These are phyloP conservation scores for Ganoderma resinaceum DNA, from an alignment of 1,284 basidiomycete genomes.

Conservation along the genomic window DNA sequence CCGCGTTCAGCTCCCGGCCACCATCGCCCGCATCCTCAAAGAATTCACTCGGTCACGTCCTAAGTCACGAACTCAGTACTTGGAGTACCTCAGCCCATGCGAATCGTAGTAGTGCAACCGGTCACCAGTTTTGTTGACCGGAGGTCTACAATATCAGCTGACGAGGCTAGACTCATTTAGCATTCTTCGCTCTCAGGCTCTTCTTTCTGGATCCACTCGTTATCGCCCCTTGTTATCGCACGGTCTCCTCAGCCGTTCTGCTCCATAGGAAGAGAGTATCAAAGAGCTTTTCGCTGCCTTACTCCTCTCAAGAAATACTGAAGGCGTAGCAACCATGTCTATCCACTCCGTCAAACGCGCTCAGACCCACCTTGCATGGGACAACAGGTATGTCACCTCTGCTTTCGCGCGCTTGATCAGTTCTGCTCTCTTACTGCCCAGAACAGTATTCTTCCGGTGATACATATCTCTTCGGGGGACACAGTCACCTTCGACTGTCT, in stretches of 20 bases:
- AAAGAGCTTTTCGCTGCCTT: not conserved
- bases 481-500: conserved; percentile 65
- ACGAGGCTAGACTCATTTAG: not conserved
- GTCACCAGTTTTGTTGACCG: not conserved
- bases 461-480: conserved; percentile 58
- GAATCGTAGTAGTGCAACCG: not conserved
- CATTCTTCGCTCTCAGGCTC: not conserved
- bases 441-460: conserved; percentile 55
- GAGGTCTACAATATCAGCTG: not conserved
- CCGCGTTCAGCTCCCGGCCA: too few species aligned
- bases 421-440: not conserved
- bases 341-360: conserved; percentile 59
- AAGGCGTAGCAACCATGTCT: conserved; percentile 44
- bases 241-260: not conserved
- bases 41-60: not conserved
- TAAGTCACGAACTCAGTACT: too few species aligned
- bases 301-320: not conserved
- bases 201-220: not conserved
- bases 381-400: conserved; percentile 54
- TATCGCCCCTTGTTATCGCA: not conserved
- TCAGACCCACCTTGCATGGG: conserved; percentile 62
- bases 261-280: too few species aligned
- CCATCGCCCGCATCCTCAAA: too few species aligned
- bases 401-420: not conserved
- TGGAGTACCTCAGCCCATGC: not conserved